A percentile compares a stretch with the other conserved stretches of the same genome.
These are phyloP conservation scores for Fraxinus latifolia DNA, from an alignment of 305 asterid species.

Conservation along the genomic window DNA sequence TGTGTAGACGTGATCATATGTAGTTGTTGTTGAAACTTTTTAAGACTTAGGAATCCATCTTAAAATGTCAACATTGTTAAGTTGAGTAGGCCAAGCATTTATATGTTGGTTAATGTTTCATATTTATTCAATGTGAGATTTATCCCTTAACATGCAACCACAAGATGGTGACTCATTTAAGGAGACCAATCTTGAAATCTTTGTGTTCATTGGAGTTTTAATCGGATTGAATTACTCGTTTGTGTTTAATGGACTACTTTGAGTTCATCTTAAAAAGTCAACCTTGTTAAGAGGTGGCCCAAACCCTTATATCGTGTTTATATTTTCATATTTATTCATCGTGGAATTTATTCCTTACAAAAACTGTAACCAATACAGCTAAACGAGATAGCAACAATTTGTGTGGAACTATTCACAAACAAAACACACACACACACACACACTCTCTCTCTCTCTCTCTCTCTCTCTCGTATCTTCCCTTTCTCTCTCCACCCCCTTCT, in stretches of 20 bases:
- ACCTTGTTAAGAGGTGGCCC: background rate
- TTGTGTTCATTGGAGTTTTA: background rate
- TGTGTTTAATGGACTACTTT: background rate
- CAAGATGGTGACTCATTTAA: background rate
- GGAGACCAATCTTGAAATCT: background rate
- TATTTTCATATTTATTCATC: background rate
- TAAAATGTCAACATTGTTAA: background rate
- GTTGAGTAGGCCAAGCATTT: background rate
- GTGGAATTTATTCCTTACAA: background rate
- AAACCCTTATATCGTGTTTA: background rate
- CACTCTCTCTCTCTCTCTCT: background rate
- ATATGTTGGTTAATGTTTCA: background rate
- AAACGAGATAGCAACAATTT: background rate
- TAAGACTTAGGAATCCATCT: background rate
- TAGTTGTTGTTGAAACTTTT: background rate
- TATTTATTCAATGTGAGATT: background rate
- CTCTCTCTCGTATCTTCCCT: background rate
- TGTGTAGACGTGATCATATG: background rate
- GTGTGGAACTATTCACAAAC: background rate
- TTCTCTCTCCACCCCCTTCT: background rate
- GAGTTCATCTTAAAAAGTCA: background rate
- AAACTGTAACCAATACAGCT: background rate
- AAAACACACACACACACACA: background rate
- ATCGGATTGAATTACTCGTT: background rate
- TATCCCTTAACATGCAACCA: background rate